phyloP scores from a whole-genome alignment of 2,329 filamentous ascomycete genomes.

The Aureobasidium mangrovei region DNA sequence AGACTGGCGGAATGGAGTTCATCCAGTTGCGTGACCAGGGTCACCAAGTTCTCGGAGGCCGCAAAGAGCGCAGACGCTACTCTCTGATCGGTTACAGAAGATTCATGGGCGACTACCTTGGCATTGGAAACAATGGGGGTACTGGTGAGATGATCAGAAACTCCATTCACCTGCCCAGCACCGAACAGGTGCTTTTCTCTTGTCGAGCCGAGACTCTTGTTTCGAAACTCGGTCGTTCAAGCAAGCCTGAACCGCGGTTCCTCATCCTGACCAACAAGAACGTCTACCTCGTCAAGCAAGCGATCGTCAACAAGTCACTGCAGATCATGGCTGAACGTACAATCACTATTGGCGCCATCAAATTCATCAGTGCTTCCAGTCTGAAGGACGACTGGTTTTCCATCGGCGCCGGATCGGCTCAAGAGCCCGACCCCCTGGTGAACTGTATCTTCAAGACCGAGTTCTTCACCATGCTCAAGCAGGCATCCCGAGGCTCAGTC shows the following conservation, averaged over 20 bases:
- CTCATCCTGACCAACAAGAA: constrained; percentile 77
- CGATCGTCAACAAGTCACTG: constrained; percentile 70
- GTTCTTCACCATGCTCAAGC: constrained; percentile 85
- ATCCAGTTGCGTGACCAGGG: constrained; percentile 82
- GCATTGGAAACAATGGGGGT: constrained; percentile 70
- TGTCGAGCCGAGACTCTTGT: constrained; percentile 84
- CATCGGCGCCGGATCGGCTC: constrained; percentile 76
- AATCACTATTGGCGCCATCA: constrained; percentile 78
- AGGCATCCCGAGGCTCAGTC: constrained; percentile 68
- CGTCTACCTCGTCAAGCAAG: constrained; percentile 82
- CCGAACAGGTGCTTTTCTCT: constrained; percentile 77
- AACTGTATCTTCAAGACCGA: constrained; percentile 96
- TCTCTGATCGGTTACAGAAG: constrained; percentile 84
- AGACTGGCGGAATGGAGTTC: constrained; percentile 82
- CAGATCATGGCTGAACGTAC: constrained; percentile 74
- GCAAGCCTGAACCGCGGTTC: constrained; percentile 80
- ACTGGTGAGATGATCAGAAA: constrained; percentile 73
- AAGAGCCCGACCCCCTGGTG: constrained; percentile 87
- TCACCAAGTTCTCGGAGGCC: constrained; percentile 68
- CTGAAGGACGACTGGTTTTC: constrained; percentile 96
- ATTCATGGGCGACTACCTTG: constrained; percentile 92
- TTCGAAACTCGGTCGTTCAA: constrained; percentile 91
- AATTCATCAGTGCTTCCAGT: constrained; percentile 72
- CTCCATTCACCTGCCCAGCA: constrained; percentile 57
- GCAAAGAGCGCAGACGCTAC: constrained; percentile 85